Evolutionary conservation across 192 early-diverging fungal genomes (phyloP).

Genomic region (Jimgerdemannia lactiflua): DNA sequence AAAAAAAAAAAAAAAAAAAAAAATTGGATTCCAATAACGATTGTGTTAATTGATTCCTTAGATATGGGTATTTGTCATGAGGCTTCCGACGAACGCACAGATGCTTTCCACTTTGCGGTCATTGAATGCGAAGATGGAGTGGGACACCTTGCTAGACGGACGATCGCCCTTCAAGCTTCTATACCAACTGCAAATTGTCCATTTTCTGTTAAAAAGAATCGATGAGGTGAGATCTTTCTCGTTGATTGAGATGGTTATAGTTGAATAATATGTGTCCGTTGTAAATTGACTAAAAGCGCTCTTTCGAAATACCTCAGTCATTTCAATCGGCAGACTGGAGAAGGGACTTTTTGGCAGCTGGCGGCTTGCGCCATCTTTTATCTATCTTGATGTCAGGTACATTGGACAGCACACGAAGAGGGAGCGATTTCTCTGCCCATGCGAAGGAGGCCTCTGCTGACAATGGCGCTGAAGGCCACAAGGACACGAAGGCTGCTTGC

Average conservation of each 20-base stretch:
- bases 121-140: slow-evolving; percentile 27
- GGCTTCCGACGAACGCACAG: slow-evolving; percentile 33
- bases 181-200: slow-evolving; percentile 40
- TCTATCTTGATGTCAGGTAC: slow-evolving; percentile 21
- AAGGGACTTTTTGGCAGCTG: slow-evolving; percentile 29
- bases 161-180: slow-evolving; percentile 42
- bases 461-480: slow-evolving; percentile 7
- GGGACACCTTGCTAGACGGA: slow-evolving; percentile 30
- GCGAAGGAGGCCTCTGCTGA: neutral
- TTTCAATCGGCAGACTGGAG: slow-evolving; percentile 23
- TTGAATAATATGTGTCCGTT: too few relatives aligned
- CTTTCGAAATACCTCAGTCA: slow-evolving; percentile 8
- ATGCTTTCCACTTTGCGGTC: slow-evolving; percentile 23
- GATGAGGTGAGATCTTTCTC: slow-evolving; percentile 19
- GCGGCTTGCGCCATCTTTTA: slow-evolving; percentile 33
- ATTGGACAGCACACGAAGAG: neutral
- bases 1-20: too few relatives aligned
- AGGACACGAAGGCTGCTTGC: slow-evolving; percentile 17
- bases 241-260: too few relatives aligned
- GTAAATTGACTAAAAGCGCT: too few relatives aligned
- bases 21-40: too few relatives aligned
- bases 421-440: neutral
- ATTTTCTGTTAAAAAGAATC: slow-evolving; percentile 33
- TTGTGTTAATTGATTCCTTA: neutral
- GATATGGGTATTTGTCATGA: slow-evolving; percentile 28